phyloP scores from a whole-genome alignment of 495 filamentous ascomycete genomes.

The Aspergillus bertholletiae region DNA sequence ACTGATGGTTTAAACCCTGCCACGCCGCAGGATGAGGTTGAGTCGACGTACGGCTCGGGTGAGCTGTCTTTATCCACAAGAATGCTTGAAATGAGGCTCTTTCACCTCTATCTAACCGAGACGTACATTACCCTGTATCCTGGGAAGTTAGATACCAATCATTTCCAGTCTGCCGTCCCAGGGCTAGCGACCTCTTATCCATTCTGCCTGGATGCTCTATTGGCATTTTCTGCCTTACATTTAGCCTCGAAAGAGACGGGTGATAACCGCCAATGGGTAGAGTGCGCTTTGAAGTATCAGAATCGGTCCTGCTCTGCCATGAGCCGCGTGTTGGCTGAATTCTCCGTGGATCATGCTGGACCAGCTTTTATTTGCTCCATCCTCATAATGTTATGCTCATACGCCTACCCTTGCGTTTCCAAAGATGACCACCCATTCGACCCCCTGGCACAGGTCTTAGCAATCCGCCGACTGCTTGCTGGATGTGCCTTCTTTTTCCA shows the following conservation, averaged over 20 bases:
- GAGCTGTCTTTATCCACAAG: constrained; percentile 20
- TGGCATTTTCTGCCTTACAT: constrained; percentile 46
- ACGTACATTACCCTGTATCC: constrained; percentile 30
- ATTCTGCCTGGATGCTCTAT: constrained; percentile 44
- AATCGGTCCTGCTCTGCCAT: constrained; percentile 32
- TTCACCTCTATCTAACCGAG: constrained; percentile 37
- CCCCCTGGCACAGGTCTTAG: constrained; percentile 28
- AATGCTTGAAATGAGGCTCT: constrained; percentile 36
- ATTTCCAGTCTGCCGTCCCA: constrained; percentile 42
- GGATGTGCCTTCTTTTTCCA: constrained; percentile 34
- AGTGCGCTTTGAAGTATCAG: constrained; percentile 34
- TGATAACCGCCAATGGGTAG: constrained; percentile 28
- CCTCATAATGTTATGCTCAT: constrained; percentile 37
- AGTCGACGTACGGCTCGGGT: constrained; percentile 4
- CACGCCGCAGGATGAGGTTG: constrained; percentile 19
- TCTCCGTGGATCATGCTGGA: constrained; percentile 24
- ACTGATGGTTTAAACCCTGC: constrained; percentile 24
- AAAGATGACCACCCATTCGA: constrained; percentile 22
- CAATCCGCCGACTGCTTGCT: constrained; percentile 31
- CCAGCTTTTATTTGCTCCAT: constrained; percentile 40
- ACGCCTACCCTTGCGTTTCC: constrained; percentile 34
- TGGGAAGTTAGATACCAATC: constrained; percentile 25
- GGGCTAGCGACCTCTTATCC: constrained; percentile 40
- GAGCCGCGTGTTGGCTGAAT: constrained; percentile 23
- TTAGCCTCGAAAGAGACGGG: constrained; percentile 33